Percentiles rank a stretch among this genome's conserved stretches.
Evolutionary conservation across 2,329 filamentous ascomycete species (phyloP).

Genomic region (Aspergillus brasiliensis): DNA sequence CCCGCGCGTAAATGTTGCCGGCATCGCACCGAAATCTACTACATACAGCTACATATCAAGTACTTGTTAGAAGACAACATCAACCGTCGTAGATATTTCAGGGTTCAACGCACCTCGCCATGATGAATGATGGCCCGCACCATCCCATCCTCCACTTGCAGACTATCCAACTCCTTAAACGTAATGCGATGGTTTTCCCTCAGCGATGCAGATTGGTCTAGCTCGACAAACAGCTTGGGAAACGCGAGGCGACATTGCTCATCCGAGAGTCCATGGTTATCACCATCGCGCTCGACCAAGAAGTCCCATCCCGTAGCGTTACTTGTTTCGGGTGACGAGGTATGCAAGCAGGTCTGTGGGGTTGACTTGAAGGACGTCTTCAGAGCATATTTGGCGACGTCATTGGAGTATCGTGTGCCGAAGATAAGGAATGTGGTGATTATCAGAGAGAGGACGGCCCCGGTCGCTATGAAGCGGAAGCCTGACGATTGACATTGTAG

Average conservation of each 20-base stretch:
- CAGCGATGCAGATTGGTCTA: slow-evolving; percentile 34
- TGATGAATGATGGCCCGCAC: slow-evolving; percentile 39
- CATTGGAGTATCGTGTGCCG: slow-evolving; percentile 16
- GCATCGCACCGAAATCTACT: slow-evolving; percentile 37
- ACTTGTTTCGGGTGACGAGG: neutral
- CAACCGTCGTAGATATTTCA: neutral
- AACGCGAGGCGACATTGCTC: slow-evolving; percentile 44
- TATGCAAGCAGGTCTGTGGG: slow-evolving; percentile 7
- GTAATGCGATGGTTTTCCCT: slow-evolving; percentile 28
- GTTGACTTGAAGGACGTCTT: slow-evolving; percentile 17
- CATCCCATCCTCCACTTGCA: slow-evolving; percentile 38
- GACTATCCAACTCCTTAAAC: slow-evolving; percentile 38
- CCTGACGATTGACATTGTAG: neutral
- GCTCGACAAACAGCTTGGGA: slow-evolving; percentile 42
- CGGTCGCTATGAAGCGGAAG: slow-evolving; percentile 30
- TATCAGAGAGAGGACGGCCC: slow-evolving; percentile 29
- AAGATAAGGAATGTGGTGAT: slow-evolving; percentile 32
- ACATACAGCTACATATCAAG: slow-evolving; percentile 36
- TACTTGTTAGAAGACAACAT: neutral
- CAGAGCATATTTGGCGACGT: slow-evolving; percentile 24
- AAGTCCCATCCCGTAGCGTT: slow-evolving; percentile 35
- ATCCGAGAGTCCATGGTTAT: slow-evolving; percentile 40
- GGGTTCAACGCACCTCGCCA: slow-evolving; percentile 35
- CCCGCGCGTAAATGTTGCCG: slow-evolving; percentile 38
- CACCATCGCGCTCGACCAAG: slow-evolving; percentile 33